A percentile compares a stretch with the other conserved stretches of the same genome.
These are phyloP conservation scores for Nothopassalora personata DNA, from an alignment of 2,329 filamentous ascomycete species.

Conservation along the genomic window DNA sequence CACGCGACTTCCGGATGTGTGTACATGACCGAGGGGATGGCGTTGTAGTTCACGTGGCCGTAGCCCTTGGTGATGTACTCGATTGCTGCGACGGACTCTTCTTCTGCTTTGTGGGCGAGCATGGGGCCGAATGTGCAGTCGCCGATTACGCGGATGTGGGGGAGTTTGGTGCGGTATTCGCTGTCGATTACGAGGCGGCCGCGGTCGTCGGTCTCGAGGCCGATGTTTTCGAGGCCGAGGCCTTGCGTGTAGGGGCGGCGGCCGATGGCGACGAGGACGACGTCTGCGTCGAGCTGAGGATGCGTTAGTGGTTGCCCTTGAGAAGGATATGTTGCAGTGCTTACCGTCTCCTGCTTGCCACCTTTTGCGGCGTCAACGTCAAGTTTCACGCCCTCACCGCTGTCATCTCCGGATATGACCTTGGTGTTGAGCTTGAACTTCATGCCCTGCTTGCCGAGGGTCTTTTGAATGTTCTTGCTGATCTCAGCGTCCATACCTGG, in stretches of 20 bases:
- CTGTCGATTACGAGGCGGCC: slow-evolving; percentile 96
- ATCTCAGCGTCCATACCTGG: slow-evolving; percentile 96
- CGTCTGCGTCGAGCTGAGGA: slow-evolving; percentile 77
- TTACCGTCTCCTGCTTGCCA: slow-evolving; percentile 84
- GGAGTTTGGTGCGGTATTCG: slow-evolving; percentile 96
- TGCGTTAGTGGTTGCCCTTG: slow-evolving; percentile 17
- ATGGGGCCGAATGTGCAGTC: slow-evolving; percentile 91
- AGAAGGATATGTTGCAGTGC: slow-evolving; percentile 29
- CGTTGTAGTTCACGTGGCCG: slow-evolving; percentile 97
- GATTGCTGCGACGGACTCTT: slow-evolving; percentile 89
- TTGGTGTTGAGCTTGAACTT: slow-evolving; percentile 99
- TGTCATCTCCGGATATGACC: slow-evolving; percentile 78
- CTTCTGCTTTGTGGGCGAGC: slow-evolving; percentile 99
- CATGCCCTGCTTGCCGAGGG: slow-evolving; percentile 91
- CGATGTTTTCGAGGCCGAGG: slow-evolving; percentile 89
- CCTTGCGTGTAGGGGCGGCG: slow-evolving; percentile 90
- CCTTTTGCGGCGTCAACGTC: slow-evolving; percentile 90
- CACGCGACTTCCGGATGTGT: slow-evolving; percentile 97
- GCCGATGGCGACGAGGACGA: slow-evolving; percentile 94
- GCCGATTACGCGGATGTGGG: slow-evolving; percentile 94
- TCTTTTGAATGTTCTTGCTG: slow-evolving; percentile 85
- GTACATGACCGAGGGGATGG: slow-evolving; percentile 99
- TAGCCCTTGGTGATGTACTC: slow-evolving; percentile 98
- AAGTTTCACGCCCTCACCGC: slow-evolving; percentile 71
- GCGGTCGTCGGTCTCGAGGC: slow-evolving; percentile 84